phyloP scores from a whole-genome alignment of 179 eudicot species.

The Beta lomatogona region DNA sequence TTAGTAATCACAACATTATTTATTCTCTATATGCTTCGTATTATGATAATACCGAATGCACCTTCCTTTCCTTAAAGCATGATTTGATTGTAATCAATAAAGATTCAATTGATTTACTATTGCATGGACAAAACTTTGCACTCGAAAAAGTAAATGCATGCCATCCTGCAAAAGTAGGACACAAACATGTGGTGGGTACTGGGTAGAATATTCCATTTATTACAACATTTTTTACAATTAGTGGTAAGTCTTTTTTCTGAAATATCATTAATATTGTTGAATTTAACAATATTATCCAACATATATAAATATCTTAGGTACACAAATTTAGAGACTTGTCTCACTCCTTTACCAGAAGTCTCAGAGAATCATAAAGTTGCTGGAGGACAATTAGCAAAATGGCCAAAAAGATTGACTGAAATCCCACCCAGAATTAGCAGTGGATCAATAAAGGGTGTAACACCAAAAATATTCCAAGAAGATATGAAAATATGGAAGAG shows the following conservation, averaged over 20 bases:
- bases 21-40: no score
- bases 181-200: neutral
- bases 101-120: no score
- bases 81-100: no score
- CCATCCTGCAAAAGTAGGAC: neutral
- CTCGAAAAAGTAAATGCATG: neutral
- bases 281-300: neutral
- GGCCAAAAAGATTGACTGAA: conserved; percentile 70
- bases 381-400: conserved; percentile 66
- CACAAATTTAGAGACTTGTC: conserved; percentile 66
- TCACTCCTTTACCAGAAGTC: conserved; percentile 69
- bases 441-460: conserved; percentile 51
- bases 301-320: conserved; percentile 44
- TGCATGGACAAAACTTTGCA: neutral
- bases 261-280: neutral
- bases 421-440: conserved; percentile 67
- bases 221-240: neutral
- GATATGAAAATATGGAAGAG: conserved; percentile 52
- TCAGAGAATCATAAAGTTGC: conserved; percentile 44
- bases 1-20: no score
- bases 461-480: conserved; percentile 43
- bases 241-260: neutral
- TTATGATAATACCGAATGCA: no score
- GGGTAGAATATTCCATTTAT: neutral
- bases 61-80: no score